A percentile compares a stretch with the other conserved stretches of the same genome.
Evolutionary conservation across 2,329 filamentous ascomycete species (phyloP).

Genomic region (Xylariaceae sp.): DNA sequence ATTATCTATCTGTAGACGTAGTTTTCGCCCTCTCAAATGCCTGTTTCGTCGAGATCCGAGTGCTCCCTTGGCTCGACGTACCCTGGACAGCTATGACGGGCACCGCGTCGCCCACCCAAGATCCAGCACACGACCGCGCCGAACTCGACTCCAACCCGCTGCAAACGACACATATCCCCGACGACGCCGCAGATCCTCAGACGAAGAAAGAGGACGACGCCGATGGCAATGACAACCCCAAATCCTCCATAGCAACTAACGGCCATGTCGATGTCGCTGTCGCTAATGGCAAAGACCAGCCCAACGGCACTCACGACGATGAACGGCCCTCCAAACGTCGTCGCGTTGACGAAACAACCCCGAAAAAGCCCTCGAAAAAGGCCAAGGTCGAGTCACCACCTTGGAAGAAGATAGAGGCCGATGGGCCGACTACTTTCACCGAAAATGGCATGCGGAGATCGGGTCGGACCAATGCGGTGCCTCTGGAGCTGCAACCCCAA

Average conservation of each 20-base stretch:
- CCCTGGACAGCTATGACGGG: constrained; percentile 55
- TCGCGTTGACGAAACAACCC: constrained; percentile 51
- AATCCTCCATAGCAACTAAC: constrained; percentile 8
- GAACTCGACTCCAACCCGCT: constrained; percentile 11
- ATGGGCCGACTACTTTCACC: constrained; percentile 84
- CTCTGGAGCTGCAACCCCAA: constrained; percentile 50
- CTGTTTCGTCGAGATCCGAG: constrained; percentile 53
- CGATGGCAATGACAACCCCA: neutral
- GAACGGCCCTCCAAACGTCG: constrained; percentile 64
- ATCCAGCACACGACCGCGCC: constrained; percentile 36
- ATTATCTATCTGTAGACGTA: constrained; percentile 52
- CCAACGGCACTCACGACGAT: constrained; percentile 25
- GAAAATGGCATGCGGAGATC: constrained; percentile 69
- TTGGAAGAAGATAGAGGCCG: constrained; percentile 83
- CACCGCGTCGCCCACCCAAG: constrained; percentile 56
- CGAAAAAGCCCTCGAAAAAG: constrained; percentile 33
- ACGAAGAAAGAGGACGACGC: neutral
- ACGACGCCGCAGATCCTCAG: neutral
- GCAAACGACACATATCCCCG: neutral
- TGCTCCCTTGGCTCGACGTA: constrained; percentile 42
- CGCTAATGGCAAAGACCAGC: constrained; percentile 17
- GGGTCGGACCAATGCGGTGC: constrained; percentile 59
- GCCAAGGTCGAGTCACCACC: constrained; percentile 71
- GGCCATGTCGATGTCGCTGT: constrained; percentile 15
- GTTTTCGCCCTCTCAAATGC: constrained; percentile 58